Base-by-base conservation (phyloP, 1,284 basidiomycete species). In the Sanghuangporus sanghuang region DNA sequence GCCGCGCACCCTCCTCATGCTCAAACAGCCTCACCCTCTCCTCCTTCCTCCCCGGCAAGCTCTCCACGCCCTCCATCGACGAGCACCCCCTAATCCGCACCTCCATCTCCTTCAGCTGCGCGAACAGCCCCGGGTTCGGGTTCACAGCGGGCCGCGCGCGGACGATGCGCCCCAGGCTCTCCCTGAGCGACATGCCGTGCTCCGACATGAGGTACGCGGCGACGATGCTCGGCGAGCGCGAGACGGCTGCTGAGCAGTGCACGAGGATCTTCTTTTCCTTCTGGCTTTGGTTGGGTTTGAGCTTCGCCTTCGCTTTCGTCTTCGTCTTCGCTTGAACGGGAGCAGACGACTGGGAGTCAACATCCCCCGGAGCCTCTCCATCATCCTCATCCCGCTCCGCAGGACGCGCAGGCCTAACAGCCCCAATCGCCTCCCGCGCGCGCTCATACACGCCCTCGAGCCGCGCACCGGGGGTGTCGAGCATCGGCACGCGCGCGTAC, bases 231-330 rank as follows among this genome's bases (percentile, higher is more conserved):
- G 83, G 81, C 42, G 79, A 78, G 50, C 82, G 75, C 53, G 77
- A 79, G 27, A 83, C 79, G 36, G 78, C 83, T 11, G 82, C 81
- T 2, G 78, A 76, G 71, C 81, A 79, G 68, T 84, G 82, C 1
- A 85, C 80, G n/a, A 85, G 73, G 61, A 84, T 76, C 68, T 74
- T 77, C 48, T 81, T 80, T 16, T 44, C 27, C 27, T 32, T 32
- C 27, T 32, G 27, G 0, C 4, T 32, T 5, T 32, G 27, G 2
- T 3, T 32, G 0, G 2, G 27, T 32, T 32, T 32, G 27, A 32
- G 27, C 5, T 32, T 32, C 3, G 2, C 3, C 27, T 32, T 32
- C 5, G 27, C 27, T 32, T 32, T n/a, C n/a, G n/a, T n/a, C 5
- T 32, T 32, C 3, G 2, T 0, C 27, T 32, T 32, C 5, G 27